phyloP scores from a whole-genome alignment of 1,139 yeast species.

The Protomyces pachydermus region DNA sequence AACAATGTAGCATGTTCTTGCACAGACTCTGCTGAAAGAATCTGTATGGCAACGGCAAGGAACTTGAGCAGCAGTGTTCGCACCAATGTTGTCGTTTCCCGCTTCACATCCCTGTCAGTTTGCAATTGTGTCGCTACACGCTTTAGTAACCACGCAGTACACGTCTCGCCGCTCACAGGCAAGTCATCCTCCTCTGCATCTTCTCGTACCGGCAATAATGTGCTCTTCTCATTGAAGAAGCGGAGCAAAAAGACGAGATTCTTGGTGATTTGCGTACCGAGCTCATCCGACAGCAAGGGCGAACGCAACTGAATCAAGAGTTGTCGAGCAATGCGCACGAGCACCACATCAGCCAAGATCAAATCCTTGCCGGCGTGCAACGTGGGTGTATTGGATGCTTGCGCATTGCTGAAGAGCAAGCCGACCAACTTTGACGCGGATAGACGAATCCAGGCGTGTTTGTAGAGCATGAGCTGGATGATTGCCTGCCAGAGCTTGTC shows the following conservation, averaged over 20 bases:
- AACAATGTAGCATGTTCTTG: constrained; percentile 46
- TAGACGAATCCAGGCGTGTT: constrained; percentile 88
- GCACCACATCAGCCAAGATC: constrained; percentile 37
- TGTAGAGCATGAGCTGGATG: constrained; percentile 60
- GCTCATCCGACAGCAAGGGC: constrained; percentile 59
- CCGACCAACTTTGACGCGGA: constrained; percentile 61
- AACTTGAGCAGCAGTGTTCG: constrained; percentile 41
- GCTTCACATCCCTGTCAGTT: constrained; percentile 22
- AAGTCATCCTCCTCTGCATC: constrained; percentile 35
- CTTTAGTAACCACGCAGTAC: constrained; percentile 16
- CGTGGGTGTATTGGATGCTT: constrained; percentile 37
- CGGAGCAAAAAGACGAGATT: constrained; percentile 59
- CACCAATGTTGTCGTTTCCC: constrained; percentile 21
- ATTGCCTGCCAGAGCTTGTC: constrained; percentile 38
- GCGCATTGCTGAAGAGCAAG: constrained; percentile 43
- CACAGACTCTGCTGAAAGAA: constrained; percentile 46
- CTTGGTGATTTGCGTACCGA: constrained; percentile 63
- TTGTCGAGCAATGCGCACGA: constrained; percentile 65
- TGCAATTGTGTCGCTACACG: constrained; percentile 30
- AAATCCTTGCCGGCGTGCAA: constrained; percentile 34
- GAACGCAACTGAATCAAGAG: constrained; percentile 75
- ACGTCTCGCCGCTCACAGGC: constrained; percentile 20
- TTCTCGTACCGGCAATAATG: constrained; percentile 39
- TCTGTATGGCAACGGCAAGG: constrained; percentile 53
- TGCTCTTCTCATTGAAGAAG: constrained; percentile 54